Conservation (phyloP, 306 rosid genomes). For the Cajanus cajan region DNA sequence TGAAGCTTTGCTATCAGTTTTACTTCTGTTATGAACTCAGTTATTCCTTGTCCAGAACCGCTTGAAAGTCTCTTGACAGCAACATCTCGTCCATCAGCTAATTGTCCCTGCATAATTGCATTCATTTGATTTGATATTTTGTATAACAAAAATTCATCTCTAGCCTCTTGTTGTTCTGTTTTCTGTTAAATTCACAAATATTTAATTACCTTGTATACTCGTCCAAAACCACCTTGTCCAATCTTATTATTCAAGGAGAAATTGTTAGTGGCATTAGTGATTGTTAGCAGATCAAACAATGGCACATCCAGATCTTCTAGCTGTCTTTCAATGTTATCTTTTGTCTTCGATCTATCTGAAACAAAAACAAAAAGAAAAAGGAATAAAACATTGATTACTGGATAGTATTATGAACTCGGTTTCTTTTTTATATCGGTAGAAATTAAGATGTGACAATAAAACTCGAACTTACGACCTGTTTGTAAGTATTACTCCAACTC, state of each 20-base stretch:
- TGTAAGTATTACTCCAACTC: too few species aligned
- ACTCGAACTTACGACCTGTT: too few species aligned
- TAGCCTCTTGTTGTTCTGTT: too few species aligned
- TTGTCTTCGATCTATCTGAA: background rate
- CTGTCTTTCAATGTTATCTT: background rate
- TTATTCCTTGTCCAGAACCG: conserved; percentile 25
- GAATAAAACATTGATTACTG: background rate
- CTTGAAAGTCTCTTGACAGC: conserved; percentile 41
- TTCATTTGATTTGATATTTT: background rate
- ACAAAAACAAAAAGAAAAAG: background rate
- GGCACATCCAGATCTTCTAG: conserved; percentile 36
- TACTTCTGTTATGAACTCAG: conserved; percentile 23
- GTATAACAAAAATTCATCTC: too few species aligned
- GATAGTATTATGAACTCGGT: background rate
- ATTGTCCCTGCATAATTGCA: conserved; percentile 12
- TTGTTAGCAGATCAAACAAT: background rate
- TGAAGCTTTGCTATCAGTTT: conserved; percentile 15
- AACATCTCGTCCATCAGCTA: conserved; percentile 27
- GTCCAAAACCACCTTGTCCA: conserved; percentile 34
- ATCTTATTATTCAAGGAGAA: background rate
- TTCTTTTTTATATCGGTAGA: too few species aligned
- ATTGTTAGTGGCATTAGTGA: background rate
- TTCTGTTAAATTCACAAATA: background rate
- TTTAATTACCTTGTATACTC: conserved; percentile 34
- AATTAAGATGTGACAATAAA: too few species aligned